Base-by-base conservation (phyloP, 305 asterid genomes). In the Withania somnifera region DNA sequence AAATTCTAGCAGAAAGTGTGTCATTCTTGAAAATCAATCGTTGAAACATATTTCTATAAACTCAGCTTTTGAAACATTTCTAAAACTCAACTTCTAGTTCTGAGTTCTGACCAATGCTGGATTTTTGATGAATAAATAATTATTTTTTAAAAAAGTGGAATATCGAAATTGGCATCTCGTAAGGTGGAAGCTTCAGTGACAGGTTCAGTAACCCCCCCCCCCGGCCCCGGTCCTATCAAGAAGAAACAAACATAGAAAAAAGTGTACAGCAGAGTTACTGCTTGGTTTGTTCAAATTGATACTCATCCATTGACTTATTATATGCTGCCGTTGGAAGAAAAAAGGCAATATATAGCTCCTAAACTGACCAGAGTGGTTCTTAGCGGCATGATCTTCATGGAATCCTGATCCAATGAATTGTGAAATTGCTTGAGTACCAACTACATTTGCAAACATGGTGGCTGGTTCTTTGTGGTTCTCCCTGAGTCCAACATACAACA, bases 401-500 rank as follows among this genome's bases (percentile, higher is more conserved):
- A 84, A 84, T 64, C 88, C 84, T 47, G 91, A 88, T 78, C 86
- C 78, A 60, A 81, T 85, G 84, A 91, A 90, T 86, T 91, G 93
- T 78, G 98, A 91, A 84, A 97, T 90, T 81, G 92, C 98, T 90
- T 97, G 98, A 58, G 97, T 85, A 89, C 97, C 99, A 36, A 97
- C 98, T 77, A 95, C 92, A 84, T 97, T 91, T 75, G 97, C 98
- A 84, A 97, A 97, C 89, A 95, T 84, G 60, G 91, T 83, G 80
- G 99, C 98, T 14, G 98, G 95, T 88, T 95, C 98, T 89, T 82
- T 91, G 85, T 97, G 99, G 84, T 93, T 91, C 84, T 97, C 98
- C 19, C 98, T 97, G 57, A 97, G 89, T 85, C 99, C 99, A 82
- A 95, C 91, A 86, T 91, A 95, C 88, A 95, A 89, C 99, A 94